Base-by-base conservation (phyloP, 441 rosid species). In the Pelargonium myrrhifolium region DNA sequence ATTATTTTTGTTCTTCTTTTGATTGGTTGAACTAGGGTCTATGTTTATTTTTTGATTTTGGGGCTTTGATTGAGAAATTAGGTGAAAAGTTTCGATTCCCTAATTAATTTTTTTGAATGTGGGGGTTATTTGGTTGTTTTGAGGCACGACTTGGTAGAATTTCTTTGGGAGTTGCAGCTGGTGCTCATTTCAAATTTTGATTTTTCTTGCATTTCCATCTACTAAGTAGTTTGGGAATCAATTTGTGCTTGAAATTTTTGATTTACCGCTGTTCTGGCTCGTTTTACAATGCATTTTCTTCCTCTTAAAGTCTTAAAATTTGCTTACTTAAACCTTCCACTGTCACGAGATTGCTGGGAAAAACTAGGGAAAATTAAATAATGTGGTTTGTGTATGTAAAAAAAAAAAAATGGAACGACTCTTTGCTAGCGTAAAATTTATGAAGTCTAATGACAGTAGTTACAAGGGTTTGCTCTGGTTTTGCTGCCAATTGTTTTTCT, bases 11-110 rank as follows among this genome's bases (percentile, higher is more conserved):
- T 22, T 11, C 6, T 58, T 22, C 15, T 58, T 58, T 58, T 58
- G 35, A 22, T 58, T 58, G 62, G 31, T n/a, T 14, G 15, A 11
- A 28, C 62, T 58, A 58, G 62, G 62, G 62, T 58, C 31, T 58
- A 28, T 35, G 62, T 10, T 22, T 58, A 28, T 7, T 58, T 21
- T n/a, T 21, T 58, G 62, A 58, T 58, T 58, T 21, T 12, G 31
- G 62, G 61, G 12, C 1, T 58, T 21, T 17, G 35, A 21, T 58
- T 58, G 14, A n/a, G 35, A 58, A 9, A 11, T 22, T 24, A 58
- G 62, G 62, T 58, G 5, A 4, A 21, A 21, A 3, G 22, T 58
- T 58, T 39, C 11, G 31, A 6, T 22, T 58, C 12, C 14, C 6
- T 22, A 21, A 3, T 9, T 10, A 31, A 21, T 21, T 35, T 28